A percentile compares a stretch with the other conserved stretches of the same genome.
phyloP scores from a whole-genome alignment of 805 yeast species.

The Pichia manshurica region DNA sequence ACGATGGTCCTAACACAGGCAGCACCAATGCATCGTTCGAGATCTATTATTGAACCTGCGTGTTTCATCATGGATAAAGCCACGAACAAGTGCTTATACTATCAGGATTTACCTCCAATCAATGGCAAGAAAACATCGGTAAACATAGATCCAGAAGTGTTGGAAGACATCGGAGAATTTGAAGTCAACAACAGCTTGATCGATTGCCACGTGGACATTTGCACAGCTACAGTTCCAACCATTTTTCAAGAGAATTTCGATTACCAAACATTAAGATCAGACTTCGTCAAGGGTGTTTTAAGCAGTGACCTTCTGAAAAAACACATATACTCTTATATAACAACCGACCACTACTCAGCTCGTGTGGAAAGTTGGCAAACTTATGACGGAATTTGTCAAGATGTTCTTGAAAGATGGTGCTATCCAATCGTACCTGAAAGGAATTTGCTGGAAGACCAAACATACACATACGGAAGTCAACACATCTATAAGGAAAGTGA shows the following conservation, averaged over 20 bases:
- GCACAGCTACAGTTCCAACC: conserved; percentile 91
- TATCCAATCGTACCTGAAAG: conserved; percentile 89
- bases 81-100: conserved; percentile 73
- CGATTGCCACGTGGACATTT: conserved; percentile 94
- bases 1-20: conserved; percentile 92
- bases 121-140: conserved; percentile 45
- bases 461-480: conserved; percentile 73
- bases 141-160: conserved; percentile 75
- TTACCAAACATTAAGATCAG: conserved; percentile 78
- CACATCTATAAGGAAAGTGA: conserved; percentile 86
- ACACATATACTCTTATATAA: conserved; percentile 81
- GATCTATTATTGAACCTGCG: conserved; percentile 78
- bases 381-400: conserved; percentile 86
- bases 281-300: conserved; percentile 85
- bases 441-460: conserved; percentile 63
- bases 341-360: conserved; percentile 79
- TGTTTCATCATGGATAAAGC: conserved; percentile 73
- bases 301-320: conserved; percentile 87
- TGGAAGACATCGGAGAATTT: conserved; percentile 71
- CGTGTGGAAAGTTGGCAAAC: conserved; percentile 95
- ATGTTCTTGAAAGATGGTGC: conserved; percentile 84
- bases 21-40: conserved; percentile 74
- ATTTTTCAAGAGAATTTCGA: conserved; percentile 95
- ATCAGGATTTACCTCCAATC: conserved; percentile 65
- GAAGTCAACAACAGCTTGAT: conserved; percentile 85